These are phyloP conservation scores for Diaporthe citriasiana DNA, from an alignment of 2,329 filamentous ascomycete species.

Conservation along the genomic window DNA sequence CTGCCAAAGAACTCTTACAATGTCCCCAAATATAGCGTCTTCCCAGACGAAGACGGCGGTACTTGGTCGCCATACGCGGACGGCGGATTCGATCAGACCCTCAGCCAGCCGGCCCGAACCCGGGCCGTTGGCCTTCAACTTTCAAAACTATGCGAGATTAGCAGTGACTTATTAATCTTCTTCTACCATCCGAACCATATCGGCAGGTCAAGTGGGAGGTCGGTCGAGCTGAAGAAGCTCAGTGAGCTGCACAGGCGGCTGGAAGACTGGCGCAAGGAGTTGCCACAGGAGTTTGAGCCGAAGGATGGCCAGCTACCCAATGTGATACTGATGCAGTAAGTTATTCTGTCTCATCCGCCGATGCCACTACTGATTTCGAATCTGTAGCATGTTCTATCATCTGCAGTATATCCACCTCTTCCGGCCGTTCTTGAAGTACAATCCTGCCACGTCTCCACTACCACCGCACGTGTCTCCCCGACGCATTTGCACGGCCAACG, in stretches of 20 bases:
- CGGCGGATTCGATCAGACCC: conserved; percentile 78
- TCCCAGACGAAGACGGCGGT: conserved; percentile 88
- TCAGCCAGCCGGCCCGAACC: conserved; percentile 85
- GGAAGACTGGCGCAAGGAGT: conserved; percentile 87
- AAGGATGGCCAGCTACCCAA: conserved; percentile 91
- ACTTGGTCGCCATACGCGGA: conserved; percentile 93
- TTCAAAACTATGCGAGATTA: conserved; percentile 90
- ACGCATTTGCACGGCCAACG: conserved; percentile 91
- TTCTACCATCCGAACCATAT: conserved; percentile 89
- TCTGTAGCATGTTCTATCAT: conserved; percentile 92
- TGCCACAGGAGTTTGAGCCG: conserved; percentile 89
- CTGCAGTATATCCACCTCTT: conserved; percentile 96
- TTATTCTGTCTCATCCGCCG: conserved; percentile 45
- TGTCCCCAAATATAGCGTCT: conserved; percentile 90
- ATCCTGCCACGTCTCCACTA: conserved; percentile 82
- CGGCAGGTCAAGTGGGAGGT: conserved; percentile 77
- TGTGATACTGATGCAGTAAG: conserved; percentile 86
- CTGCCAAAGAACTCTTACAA: conserved; percentile 84
- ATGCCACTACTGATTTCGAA: neutral
- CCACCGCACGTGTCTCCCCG: conserved; percentile 90
- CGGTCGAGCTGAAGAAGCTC: conserved; percentile 89
- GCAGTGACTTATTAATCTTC: conserved; percentile 86
- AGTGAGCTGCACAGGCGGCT: conserved; percentile 91
- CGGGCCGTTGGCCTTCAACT: conserved; percentile 87
- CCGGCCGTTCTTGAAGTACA: conserved; percentile 94